Evolutionary conservation across 2,329 filamentous ascomycete genomes (phyloP).

Genomic region (Acrocalymma vagum): DNA sequence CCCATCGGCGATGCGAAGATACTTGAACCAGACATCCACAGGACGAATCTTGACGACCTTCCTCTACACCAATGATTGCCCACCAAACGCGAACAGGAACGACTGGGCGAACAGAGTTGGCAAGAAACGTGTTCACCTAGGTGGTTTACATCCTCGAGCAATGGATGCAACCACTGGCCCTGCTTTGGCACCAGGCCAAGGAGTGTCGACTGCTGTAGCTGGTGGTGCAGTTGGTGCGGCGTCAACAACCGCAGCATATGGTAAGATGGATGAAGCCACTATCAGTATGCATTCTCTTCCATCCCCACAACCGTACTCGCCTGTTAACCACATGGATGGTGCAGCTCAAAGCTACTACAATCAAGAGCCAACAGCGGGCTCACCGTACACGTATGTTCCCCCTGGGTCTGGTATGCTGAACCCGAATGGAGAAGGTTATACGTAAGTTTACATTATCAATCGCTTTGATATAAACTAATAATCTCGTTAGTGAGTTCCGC

Average conservation of each 20-base stretch:
- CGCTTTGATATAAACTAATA: too few species aligned
- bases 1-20: conserved; percentile 13
- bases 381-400: conserved; percentile 2
- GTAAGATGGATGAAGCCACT: conserved; percentile 12
- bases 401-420: conserved; percentile 3
- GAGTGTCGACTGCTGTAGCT: not conserved
- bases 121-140: conserved; percentile 12
- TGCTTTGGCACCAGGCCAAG: not conserved
- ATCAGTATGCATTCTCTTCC: conserved; percentile 15
- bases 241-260: conserved; percentile 1
- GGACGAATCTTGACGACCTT: conserved; percentile 17
- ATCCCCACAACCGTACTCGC: conserved; percentile 17
- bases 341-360: conserved; percentile 7
- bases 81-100: conserved; percentile 5
- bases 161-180: conserved; percentile 2
- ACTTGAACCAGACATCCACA: conserved; percentile 17
- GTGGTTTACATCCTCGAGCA: conserved; percentile 9
- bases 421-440: not conserved
- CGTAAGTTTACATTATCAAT: conserved; percentile 1
- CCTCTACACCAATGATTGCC: conserved; percentile 17
- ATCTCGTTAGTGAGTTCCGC: too few species aligned
- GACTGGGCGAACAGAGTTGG: conserved; percentile 15
- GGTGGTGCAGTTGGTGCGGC: not conserved
- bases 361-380: too few species aligned
- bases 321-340: conserved; percentile 7